Conservation (phyloP, 441 rosid genomes). For the Raphanus hybrid region DNA sequence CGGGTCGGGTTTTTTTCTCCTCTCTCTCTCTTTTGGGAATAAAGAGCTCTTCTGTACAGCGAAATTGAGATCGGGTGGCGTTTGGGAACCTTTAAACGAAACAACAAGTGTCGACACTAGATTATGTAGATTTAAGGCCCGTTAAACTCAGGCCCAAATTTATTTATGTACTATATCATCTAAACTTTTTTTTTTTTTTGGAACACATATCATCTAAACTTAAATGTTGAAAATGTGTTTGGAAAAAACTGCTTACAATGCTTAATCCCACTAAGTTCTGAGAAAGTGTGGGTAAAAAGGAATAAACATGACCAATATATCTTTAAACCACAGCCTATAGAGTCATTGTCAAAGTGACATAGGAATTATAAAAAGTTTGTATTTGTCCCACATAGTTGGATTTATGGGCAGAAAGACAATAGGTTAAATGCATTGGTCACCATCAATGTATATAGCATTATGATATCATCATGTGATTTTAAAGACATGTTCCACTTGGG, state of each 20-base stretch:
- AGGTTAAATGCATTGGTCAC: slow-evolving; percentile 32
- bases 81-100: too few species aligned
- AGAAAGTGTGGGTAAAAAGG: slow-evolving; percentile 31
- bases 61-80: too few species aligned
- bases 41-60: too few species aligned
- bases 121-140: too few species aligned
- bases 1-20: slow-evolving; percentile 24
- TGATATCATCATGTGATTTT: background rate
- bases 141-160: too few species aligned
- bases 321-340: slow-evolving; percentile 27
- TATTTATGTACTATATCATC: too few species aligned
- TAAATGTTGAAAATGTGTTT: too few species aligned
- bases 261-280: background rate
- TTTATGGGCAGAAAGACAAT: slow-evolving; percentile 36
- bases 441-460: slow-evolving; percentile 27
- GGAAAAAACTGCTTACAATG: too few species aligned
- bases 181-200: too few species aligned
- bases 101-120: too few species aligned
- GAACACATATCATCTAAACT: too few species aligned
- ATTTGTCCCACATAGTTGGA: slow-evolving; percentile 43
- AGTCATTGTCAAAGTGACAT: slow-evolving; percentile 39
- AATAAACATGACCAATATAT: slow-evolving; percentile 39
- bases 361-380: slow-evolving; percentile 30
- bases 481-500: slow-evolving; percentile 17
- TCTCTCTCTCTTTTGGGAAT: too few species aligned